Conservation (phyloP, 768 basidiomycete species). For the Dioszegia hungarica region DNA sequence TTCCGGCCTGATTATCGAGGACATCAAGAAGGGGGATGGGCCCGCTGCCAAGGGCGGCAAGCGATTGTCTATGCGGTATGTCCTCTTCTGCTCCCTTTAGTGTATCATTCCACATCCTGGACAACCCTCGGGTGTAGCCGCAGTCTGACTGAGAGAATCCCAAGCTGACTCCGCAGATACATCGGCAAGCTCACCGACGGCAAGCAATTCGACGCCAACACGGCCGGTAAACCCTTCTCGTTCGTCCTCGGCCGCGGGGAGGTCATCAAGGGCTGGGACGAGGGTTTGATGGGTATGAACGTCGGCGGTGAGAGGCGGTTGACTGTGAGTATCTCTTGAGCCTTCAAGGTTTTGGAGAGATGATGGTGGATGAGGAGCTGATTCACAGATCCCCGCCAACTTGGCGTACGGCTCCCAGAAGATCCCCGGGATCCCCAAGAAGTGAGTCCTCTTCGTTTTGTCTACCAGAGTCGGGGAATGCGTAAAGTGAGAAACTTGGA, state of each 20-base stretch:
- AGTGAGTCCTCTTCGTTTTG: conserved; percentile 24
- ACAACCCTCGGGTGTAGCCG: too few species aligned
- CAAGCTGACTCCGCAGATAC: conserved; percentile 55
- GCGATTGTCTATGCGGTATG: conserved; percentile 66
- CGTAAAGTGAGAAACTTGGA: too few species aligned
- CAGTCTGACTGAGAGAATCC: too few species aligned
- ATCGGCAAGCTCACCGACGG: conserved; percentile 84
- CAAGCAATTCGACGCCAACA: conserved; percentile 64
- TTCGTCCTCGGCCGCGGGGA: conserved; percentile 80
- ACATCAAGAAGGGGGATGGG: conserved; percentile 75
- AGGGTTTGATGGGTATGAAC: conserved; percentile 88
- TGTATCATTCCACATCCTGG: not conserved
- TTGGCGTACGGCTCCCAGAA: conserved; percentile 61
- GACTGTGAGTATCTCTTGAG: conserved; percentile 46
- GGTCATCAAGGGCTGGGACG: conserved; percentile 81
- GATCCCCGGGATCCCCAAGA: conserved; percentile 62
- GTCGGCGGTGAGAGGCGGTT: conserved; percentile 77
- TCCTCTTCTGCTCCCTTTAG: not conserved
- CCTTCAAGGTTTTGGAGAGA: conserved; percentile 57
- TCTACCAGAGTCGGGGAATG: too few species aligned
- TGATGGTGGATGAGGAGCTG: too few species aligned
- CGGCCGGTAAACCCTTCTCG: conserved; percentile 56
- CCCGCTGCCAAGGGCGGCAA: conserved; percentile 79
- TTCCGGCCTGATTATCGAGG: conserved; percentile 70
- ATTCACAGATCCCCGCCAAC: conserved; percentile 35